A percentile compares a stretch with the other conserved stretches of the same genome.
phyloP scores from a whole-genome alignment of 371 early-diverging fungal species.

The Circinella umbellata region DNA sequence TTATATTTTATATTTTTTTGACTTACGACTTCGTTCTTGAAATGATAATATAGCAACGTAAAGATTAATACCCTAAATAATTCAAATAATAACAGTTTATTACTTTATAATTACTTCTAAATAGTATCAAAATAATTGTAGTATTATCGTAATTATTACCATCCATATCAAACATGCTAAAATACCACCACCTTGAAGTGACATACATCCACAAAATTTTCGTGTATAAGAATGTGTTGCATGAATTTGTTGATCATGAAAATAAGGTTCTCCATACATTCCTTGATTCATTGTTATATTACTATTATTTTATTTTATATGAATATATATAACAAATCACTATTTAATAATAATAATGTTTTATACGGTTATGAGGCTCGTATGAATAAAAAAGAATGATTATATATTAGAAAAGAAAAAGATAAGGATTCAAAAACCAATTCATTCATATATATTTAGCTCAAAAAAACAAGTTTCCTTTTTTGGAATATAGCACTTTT shows the following conservation, averaged over 20 bases:
- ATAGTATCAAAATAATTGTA: background rate
- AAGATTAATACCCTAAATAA: slow-evolving; percentile 21
- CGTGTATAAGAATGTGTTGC: slow-evolving; percentile 28
- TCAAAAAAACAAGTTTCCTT: slow-evolving; percentile 5
- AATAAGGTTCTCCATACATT: background rate
- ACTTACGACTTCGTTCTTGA: slow-evolving; percentile 30
- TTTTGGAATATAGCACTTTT: background rate
- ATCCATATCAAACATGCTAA: slow-evolving; percentile 28
- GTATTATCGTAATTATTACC: slow-evolving; percentile 4
- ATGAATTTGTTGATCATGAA: slow-evolving; percentile 14
- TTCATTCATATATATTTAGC: background rate
- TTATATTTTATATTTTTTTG: background rate
- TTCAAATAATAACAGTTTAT: background rate
- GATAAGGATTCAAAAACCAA: background rate
- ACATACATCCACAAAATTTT: slow-evolving; percentile 35
- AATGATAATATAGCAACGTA: slow-evolving; percentile 30
- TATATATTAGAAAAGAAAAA: background rate
- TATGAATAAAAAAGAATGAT: too few species aligned
- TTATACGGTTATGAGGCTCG: too few species aligned
- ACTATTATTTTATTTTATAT: background rate
- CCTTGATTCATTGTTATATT: background rate
- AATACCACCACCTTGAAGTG: slow-evolving; percentile 25
- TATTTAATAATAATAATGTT: too few species aligned
- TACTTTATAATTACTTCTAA: background rate
- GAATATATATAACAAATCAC: background rate